These are phyloP conservation scores for Blastobotrys illinoisensis DNA, from an alignment of 1,139 yeast genomes.

Conservation along the genomic window DNA sequence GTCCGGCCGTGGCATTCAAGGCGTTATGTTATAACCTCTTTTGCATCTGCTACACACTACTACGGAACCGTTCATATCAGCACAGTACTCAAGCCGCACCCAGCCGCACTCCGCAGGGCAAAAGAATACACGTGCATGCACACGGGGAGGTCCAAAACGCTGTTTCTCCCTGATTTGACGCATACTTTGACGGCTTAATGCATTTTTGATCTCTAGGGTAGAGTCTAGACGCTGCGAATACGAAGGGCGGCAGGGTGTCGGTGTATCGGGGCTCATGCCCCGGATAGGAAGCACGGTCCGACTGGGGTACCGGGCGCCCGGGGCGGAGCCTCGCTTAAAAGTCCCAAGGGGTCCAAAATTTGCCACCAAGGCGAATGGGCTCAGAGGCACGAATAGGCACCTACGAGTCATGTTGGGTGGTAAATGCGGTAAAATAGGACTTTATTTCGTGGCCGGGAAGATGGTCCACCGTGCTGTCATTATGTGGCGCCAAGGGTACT, in stretches of 20 bases:
- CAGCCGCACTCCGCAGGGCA: too few relatives aligned
- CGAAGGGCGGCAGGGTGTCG: background rate
- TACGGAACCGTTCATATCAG: too few relatives aligned
- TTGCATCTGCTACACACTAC: too few relatives aligned
- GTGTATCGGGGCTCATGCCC: background rate
- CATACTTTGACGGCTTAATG: background rate
- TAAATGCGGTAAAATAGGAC: background rate
- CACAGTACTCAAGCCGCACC: too few relatives aligned
- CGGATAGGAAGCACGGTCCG: background rate
- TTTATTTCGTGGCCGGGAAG: background rate
- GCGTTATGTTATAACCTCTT: slow-evolving; percentile 42
- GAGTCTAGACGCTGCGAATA: background rate
- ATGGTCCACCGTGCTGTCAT: background rate
- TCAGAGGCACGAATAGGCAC: background rate
- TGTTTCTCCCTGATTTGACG: too few relatives aligned
- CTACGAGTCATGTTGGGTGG: background rate
- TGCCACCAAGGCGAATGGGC: background rate
- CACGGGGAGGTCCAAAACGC: too few relatives aligned
- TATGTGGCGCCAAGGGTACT: background rate
- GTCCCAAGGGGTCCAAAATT: background rate
- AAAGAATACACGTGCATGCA: too few relatives aligned
- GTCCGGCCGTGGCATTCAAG: slow-evolving; percentile 76
- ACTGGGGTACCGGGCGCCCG: background rate
- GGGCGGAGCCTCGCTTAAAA: background rate
- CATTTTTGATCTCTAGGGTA: too few relatives aligned